Conservation (phyloP, 2,329 filamentous ascomycete genomes). For the Alternaria arborescens region DNA sequence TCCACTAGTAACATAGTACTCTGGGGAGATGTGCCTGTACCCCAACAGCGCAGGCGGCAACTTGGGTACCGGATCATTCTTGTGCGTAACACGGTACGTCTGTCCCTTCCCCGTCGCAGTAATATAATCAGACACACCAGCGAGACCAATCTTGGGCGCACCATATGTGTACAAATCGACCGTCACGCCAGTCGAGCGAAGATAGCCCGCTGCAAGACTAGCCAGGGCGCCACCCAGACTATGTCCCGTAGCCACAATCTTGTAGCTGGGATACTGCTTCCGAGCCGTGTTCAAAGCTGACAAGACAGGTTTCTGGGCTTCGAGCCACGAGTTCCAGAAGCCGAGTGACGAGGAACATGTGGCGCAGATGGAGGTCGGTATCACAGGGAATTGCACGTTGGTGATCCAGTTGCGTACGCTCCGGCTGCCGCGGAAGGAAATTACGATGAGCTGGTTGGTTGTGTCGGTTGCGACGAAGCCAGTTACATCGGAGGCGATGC, state of each 20-base stretch:
- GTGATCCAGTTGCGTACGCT: constrained; percentile 70
- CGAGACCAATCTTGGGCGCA: constrained; percentile 70
- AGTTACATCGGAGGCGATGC: constrained; percentile 53
- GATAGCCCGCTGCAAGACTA: constrained; percentile 65
- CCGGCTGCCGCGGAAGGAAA: constrained; percentile 67
- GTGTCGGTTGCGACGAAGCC: constrained; percentile 59
- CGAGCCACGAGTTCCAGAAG: constrained; percentile 67
- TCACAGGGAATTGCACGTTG: constrained; percentile 58
- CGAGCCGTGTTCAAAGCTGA: constrained; percentile 57
- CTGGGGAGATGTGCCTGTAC: constrained; percentile 73
- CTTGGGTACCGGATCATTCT: constrained; percentile 71
- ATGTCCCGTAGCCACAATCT: constrained; percentile 70
- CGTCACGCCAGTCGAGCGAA: constrained; percentile 59
- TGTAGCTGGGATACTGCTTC: constrained; percentile 60
- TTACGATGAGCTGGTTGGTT: constrained; percentile 63
- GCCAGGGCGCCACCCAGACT: constrained; percentile 73
- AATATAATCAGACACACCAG: constrained; percentile 63
- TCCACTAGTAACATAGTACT: constrained; percentile 63
- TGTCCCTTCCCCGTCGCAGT: constrained; percentile 60
- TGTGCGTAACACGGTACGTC: constrained; percentile 73
- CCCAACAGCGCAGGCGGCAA: constrained; percentile 69
- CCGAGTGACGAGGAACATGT: constrained; percentile 65
- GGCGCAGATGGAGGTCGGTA: constrained; percentile 52
- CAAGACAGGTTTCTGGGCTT: constrained; percentile 58
- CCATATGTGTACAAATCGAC: constrained; percentile 73